phyloP scores from a whole-genome alignment of 345 rosid species.

The Dipteronia sinensis region DNA sequence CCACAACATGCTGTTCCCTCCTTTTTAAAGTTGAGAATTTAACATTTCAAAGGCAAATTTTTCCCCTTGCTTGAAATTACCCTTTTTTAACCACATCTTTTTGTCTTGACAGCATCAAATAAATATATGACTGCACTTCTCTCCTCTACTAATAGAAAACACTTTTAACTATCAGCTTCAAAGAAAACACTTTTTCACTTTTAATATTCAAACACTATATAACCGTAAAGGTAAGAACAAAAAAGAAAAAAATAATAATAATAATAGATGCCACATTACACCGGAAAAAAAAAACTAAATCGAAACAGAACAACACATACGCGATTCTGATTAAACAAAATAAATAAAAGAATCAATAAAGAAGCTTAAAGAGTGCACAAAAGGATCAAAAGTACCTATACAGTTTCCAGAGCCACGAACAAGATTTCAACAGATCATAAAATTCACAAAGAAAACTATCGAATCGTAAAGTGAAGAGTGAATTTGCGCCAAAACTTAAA shows the following conservation, averaged over 20 bases:
- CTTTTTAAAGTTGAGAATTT: neutral
- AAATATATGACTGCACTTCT: neutral
- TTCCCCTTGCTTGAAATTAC: neutral
- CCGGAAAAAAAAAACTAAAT: neutral
- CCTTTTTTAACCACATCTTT: neutral
- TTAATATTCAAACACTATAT: neutral
- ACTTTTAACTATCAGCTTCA: neutral
- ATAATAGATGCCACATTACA: neutral
- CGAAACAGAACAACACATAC: neutral
- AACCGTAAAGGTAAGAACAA: neutral
- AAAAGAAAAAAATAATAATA: neutral
- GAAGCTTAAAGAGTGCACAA: neutral
- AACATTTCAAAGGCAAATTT: neutral
- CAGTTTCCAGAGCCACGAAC: slow-evolving; percentile 1
- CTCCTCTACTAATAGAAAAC: neutral
- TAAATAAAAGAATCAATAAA: neutral
- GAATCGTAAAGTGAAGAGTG: slow-evolving; percentile 12
- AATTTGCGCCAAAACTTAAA: neutral
- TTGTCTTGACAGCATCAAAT: neutral
- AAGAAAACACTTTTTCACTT: too few relatives aligned
- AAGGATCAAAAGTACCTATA: slow-evolving; percentile 17
- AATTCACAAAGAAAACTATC: neutral
- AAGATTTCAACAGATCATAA: neutral
- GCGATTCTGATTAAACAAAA: slow-evolving; percentile 1
- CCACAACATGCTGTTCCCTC: neutral